phyloP scores from a whole-genome alignment of 192 early-diverging fungal genomes.

The Podila horticola region DNA sequence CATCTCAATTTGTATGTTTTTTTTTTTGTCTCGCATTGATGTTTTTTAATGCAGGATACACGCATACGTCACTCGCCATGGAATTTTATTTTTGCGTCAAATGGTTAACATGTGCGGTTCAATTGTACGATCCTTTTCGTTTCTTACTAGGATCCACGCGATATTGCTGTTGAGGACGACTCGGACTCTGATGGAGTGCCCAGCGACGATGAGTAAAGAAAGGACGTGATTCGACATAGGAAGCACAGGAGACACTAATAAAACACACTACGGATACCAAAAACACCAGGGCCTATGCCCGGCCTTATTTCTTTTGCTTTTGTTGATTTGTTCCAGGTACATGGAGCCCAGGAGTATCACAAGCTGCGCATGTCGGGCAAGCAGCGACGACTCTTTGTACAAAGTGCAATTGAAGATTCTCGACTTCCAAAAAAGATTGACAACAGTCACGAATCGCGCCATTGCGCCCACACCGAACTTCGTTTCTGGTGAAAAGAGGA shows the following conservation, averaged over 20 bases:
- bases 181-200: slow-evolving; percentile 24
- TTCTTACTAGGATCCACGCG: slow-evolving; percentile 20
- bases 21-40: not conserved
- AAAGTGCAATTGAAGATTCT: not conserved
- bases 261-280: too few relatives aligned
- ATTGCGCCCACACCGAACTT: too few relatives aligned
- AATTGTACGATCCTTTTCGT: not conserved
- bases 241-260: too few relatives aligned
- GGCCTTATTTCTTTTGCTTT: too few relatives aligned
- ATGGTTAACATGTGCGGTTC: not conserved
- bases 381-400: too few relatives aligned
- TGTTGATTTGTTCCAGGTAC: too few relatives aligned
- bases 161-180: slow-evolving; percentile 20
- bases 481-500: too few relatives aligned
- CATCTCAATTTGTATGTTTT: slow-evolving; percentile 17
- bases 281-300: too few relatives aligned
- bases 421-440: not conserved
- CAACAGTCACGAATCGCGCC: not conserved
- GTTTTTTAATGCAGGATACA: too few relatives aligned
- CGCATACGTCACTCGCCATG: not conserved
- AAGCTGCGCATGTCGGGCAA: too few relatives aligned
- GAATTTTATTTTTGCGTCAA: not conserved
- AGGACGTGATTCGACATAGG: too few relatives aligned
- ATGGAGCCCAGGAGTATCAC: too few relatives aligned
- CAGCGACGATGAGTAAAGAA: slow-evolving; percentile 36